phyloP scores from a whole-genome alignment of 2,329 filamentous ascomycete genomes.

The Trichophyton schoenleinii region DNA sequence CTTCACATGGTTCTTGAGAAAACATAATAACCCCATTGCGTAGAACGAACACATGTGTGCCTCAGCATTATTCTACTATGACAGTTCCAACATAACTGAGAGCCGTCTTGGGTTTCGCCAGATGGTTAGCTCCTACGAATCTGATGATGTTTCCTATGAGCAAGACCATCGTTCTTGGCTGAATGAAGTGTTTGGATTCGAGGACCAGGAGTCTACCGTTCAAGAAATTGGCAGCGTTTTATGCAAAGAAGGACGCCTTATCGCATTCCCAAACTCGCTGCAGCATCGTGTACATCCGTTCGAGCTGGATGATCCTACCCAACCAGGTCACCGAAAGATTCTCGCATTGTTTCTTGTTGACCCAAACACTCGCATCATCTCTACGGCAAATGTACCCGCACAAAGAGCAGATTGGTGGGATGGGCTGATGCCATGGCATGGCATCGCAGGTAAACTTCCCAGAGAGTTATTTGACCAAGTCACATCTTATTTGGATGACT shows the following conservation, averaged over 20 bases:
- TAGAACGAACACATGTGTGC: slow-evolving; percentile 53
- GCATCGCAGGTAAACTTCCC: slow-evolving; percentile 4
- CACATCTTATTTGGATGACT: not conserved
- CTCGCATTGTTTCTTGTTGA: slow-evolving; percentile 13
- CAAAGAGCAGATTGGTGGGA: slow-evolving; percentile 13
- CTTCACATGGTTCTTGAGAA: not conserved
- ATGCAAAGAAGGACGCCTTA: slow-evolving; percentile 13
- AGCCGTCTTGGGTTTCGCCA: slow-evolving; percentile 42
- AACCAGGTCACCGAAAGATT: slow-evolving; percentile 14
- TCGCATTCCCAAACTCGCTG: slow-evolving; percentile 15
- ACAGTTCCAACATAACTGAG: slow-evolving; percentile 47
- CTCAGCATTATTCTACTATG: slow-evolving; percentile 51
- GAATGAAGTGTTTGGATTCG: slow-evolving; percentile 8
- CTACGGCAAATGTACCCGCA: slow-evolving; percentile 11
- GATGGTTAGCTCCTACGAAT: slow-evolving; percentile 12
- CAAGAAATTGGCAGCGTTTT: slow-evolving; percentile 12
- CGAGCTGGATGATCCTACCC: slow-evolving; percentile 9
- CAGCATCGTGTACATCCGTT: slow-evolving; percentile 13
- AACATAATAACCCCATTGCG: not conserved
- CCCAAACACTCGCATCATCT: slow-evolving; percentile 12
- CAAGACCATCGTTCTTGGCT: slow-evolving; percentile 13
- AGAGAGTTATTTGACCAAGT: slow-evolving; percentile 8
- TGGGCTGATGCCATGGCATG: not conserved
- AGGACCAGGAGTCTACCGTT: slow-evolving; percentile 1
- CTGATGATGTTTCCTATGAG: slow-evolving; percentile 21